Evolutionary conservation across 352 stramenopile species (phyloP), one percentile per base, ranked within the genome.

Genomic region (Pythium brassicae): DNA sequence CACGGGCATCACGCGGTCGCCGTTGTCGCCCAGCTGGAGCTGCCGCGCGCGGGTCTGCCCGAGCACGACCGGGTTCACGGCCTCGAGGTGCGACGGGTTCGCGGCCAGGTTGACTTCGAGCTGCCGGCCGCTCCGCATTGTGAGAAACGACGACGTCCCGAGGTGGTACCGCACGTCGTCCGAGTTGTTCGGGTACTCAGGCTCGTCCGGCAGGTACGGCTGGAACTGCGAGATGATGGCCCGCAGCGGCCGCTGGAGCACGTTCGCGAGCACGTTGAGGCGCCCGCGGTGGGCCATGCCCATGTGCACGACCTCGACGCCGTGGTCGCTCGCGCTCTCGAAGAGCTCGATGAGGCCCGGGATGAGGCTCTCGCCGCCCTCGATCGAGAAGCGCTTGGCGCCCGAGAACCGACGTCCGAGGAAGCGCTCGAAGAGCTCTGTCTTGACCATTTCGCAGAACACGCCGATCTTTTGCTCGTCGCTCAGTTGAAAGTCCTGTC

Each of bases 1-100:
- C 55, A 99, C 90, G 1, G 96, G 91, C 79, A 99, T 96, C 29
- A 97, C 89, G 45, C 90, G 91, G n/a, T 79, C 82, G 15, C 78
- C 78, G 39, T 89, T 76, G 53, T 96, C 75, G 23, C 76, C 78
- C n/a, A 90, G 60, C 45, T 89, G 74, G 3, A 80, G 62, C 74
- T 99, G 96, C 19, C 97, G 97, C 22, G 97, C 97, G 9, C 97
- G 83, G 1, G 88, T 74, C 69, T 99, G 98, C 20, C 97, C 97
- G 40, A 97, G 65, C 3, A 99, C 97, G 15, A 99, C 90, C 0
- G 97, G 87, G 71, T 99, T 97, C 25, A 99, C 97, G 37, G 96
- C 97, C 73, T 99, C 97, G 17, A 99, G 74, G 69, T 99, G 97
- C n/a, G 94, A 99, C 25, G 97, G 97, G 69, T 99, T 99, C 12